Conservation (phyloP, 768 basidiomycete species). For the Agaricus blazei region DNA sequence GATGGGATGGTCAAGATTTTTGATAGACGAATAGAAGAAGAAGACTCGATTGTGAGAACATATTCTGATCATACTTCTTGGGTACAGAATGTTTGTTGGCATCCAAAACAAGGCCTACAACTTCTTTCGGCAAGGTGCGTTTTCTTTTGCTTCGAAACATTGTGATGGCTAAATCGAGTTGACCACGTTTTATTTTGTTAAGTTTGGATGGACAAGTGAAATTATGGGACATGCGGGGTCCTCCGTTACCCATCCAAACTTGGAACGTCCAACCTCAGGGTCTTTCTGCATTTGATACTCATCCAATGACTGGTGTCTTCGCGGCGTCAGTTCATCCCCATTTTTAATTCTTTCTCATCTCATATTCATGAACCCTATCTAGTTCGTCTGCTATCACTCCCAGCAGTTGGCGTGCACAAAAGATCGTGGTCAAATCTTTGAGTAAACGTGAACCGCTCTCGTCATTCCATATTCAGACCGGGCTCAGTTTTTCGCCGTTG, state of each 20-base stretch:
- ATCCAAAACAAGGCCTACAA: constrained; percentile 61
- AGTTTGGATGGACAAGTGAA: constrained; percentile 89
- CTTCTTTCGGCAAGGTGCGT: constrained; percentile 83
- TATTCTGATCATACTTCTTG: constrained; percentile 78
- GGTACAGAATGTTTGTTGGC: constrained; percentile 89
- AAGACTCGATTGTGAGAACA: constrained; percentile 75
- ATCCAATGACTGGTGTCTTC: constrained; percentile 77
- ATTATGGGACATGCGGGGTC: constrained; percentile 81
- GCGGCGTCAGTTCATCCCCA: constrained; percentile 59
- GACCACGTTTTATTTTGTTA: neutral
- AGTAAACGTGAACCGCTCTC: constrained; percentile 27
- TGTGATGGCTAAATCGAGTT: neutral
- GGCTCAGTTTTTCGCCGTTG: constrained; percentile 38
- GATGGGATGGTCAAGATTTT: constrained; percentile 89
- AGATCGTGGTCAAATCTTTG: constrained; percentile 49
- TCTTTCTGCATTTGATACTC: constrained; percentile 82
- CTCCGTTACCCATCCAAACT: constrained; percentile 51
- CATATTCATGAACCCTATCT: neutral
- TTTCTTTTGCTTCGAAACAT: neutral
- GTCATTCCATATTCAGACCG: constrained; percentile 38
- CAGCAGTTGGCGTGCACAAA: constrained; percentile 53
- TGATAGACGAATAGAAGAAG: constrained; percentile 82
- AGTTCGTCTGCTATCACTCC: constrained; percentile 47
- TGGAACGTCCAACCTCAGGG: constrained; percentile 69
- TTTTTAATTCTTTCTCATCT: neutral